Evolutionary conservation across 2,329 filamentous ascomycete species (phyloP).

Genomic region (Aspergillus ochraceus): DNA sequence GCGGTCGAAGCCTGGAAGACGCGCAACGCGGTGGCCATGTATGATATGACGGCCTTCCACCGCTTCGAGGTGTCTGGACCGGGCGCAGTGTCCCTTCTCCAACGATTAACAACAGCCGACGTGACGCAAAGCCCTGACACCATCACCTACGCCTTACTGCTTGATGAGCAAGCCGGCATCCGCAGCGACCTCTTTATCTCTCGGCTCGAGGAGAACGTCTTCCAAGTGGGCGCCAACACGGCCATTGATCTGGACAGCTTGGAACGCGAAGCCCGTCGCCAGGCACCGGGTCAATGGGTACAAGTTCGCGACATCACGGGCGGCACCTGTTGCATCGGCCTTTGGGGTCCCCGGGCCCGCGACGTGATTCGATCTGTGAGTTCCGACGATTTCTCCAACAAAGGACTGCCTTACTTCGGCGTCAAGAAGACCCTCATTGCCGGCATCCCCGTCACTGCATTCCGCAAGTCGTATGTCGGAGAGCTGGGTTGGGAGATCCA

Average conservation of each 20-base stretch:
- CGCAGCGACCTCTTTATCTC: conserved; percentile 60
- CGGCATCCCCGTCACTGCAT: conserved; percentile 57
- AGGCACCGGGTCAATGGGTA: conserved; percentile 45
- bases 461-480: conserved; percentile 61
- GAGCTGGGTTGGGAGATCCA: conserved; percentile 65
- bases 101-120: conserved; percentile 44
- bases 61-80: conserved; percentile 60
- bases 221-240: conserved; percentile 58
- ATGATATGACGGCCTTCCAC: conserved; percentile 62
- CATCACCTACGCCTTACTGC: conserved; percentile 58
- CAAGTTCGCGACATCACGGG: conserved; percentile 61
- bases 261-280: conserved; percentile 51
- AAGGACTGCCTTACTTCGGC: conserved; percentile 51
- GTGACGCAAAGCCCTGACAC: conserved; percentile 49
- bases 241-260: conserved; percentile 58
- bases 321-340: conserved; percentile 60
- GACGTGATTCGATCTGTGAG: conserved; percentile 51
- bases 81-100: conserved; percentile 56
- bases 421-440: conserved; percentile 52
- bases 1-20: conserved; percentile 67
- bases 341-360: conserved; percentile 60
- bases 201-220: conserved; percentile 47
- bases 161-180: conserved; percentile 56
- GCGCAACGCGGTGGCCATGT: conserved; percentile 61
- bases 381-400: conserved; percentile 25